Conservation (phyloP, 306 rosid species). For the Pyrus betulifolia region DNA sequence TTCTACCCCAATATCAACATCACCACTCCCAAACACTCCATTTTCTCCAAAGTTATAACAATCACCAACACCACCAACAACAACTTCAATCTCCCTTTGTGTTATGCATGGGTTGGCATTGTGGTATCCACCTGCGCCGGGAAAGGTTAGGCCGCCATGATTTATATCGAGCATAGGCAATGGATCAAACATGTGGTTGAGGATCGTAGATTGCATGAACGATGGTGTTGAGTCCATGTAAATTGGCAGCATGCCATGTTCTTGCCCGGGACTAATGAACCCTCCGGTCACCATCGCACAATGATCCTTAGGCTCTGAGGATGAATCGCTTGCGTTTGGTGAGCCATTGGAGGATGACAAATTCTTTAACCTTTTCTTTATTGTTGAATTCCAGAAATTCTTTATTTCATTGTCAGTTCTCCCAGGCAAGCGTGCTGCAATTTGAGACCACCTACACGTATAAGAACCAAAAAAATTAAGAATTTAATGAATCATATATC, state of each 20-base stretch:
- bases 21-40: conserved; percentile 20
- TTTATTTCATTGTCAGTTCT: conserved; percentile 92
- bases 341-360: conserved; percentile 45
- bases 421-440: conserved; percentile 87
- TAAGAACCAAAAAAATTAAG: neutral
- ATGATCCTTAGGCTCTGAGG: conserved; percentile 27
- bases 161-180: conserved; percentile 24
- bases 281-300: neutral
- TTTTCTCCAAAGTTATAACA: conserved; percentile 28
- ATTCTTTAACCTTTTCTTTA: conserved; percentile 81
- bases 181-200: conserved; percentile 39
- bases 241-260: conserved; percentile 37
- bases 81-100: conserved; percentile 10
- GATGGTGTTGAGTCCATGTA: conserved; percentile 34
- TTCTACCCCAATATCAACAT: conserved; percentile 23
- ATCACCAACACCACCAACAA: neutral
- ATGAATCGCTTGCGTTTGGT: conserved; percentile 58
- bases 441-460: conserved; percentile 81
- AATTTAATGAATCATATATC: neutral
- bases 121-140: conserved; percentile 29
- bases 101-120: conserved; percentile 27
- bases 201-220: conserved; percentile 20
- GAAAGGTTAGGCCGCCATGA: conserved; percentile 29
- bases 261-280: conserved; percentile 13
- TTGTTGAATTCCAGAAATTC: conserved; percentile 94